Conservation (phyloP, 2,329 filamentous ascomycete species). For the Ramichloridium luteum region DNA sequence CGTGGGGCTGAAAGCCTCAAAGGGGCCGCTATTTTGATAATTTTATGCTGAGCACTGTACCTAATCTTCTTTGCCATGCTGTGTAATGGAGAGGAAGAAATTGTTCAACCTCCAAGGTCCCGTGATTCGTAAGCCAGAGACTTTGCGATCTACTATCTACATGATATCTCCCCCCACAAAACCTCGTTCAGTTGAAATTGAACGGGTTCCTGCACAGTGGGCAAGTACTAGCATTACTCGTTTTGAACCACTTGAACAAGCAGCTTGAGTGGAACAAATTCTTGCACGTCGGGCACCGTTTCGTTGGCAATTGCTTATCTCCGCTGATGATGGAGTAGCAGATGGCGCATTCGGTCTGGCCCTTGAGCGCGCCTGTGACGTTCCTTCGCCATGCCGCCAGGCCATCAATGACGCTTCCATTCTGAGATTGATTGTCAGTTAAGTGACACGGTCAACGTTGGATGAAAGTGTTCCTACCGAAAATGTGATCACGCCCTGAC, state of each 20-base stretch:
- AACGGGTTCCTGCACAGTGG: conserved; percentile 88
- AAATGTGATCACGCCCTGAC: conserved; percentile 86
- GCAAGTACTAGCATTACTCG: conserved; percentile 80
- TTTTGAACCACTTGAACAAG: conserved; percentile 95
- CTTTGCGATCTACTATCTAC: conserved; percentile 1
- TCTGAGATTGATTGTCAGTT: conserved; percentile 31
- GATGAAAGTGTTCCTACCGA: conserved; percentile 39
- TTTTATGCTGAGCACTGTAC: too few species aligned
- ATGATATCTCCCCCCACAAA: neutral
- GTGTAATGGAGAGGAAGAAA: too few species aligned
- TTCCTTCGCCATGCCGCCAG: conserved; percentile 76
- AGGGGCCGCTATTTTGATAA: too few species aligned
- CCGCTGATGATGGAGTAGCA: conserved; percentile 76
- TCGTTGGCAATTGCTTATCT: conserved; percentile 83
- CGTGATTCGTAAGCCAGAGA: too few species aligned
- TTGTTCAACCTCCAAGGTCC: too few species aligned
- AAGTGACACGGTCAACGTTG: conserved; percentile 1
- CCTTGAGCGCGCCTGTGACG: conserved; percentile 76
- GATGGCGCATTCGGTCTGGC: conserved; percentile 89
- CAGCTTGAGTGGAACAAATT: conserved; percentile 85
- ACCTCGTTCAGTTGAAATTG: conserved; percentile 38
- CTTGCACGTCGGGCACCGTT: conserved; percentile 83
- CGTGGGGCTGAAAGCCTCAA: too few species aligned
- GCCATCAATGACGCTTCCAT: conserved; percentile 78
- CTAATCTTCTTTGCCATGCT: too few species aligned